Evolutionary conservation across 139 green algal genomes (phyloP).

Genomic region (Chlamydomonas schloesseri): DNA sequence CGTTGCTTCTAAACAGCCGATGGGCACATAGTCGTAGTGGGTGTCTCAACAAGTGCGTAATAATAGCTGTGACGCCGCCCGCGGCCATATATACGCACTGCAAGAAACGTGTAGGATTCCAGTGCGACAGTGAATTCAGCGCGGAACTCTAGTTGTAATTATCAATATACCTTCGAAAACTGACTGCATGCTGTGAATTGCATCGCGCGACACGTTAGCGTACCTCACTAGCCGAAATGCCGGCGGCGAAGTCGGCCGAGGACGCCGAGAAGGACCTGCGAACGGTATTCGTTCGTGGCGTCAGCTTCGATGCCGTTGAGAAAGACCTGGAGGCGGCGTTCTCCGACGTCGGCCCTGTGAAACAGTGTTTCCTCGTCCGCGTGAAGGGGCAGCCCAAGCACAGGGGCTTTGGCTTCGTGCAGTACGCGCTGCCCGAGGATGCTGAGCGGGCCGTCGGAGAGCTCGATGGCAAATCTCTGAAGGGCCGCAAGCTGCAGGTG

Average conservation of each 20-base stretch:
- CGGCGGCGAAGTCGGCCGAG: background rate
- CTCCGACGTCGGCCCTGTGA: slow-evolving; percentile 83
- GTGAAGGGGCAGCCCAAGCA: slow-evolving; percentile 67
- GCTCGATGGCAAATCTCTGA: slow-evolving; percentile 72
- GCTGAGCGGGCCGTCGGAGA: slow-evolving; percentile 79
- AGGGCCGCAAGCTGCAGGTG: slow-evolving; percentile 83
- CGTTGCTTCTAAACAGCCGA: no score
- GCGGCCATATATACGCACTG: no score
- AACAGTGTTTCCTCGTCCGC: slow-evolving; percentile 85
- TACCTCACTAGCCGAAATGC: no score
- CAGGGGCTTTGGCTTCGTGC: slow-evolving; percentile 89
- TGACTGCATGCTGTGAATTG: no score
- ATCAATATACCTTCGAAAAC: no score
- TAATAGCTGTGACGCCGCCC: no score
- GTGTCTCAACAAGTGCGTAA: no score
- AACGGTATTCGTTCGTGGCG: slow-evolving; percentile 86
- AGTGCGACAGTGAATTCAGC: no score
- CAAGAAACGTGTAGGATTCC: no score
- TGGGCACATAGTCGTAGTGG: no score
- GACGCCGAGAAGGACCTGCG: slow-evolving; percentile 56
- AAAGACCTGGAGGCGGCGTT: slow-evolving; percentile 80
- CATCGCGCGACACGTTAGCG: no score
- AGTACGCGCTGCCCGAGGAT: slow-evolving; percentile 89
- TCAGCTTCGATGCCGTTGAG: slow-evolving; percentile 75
- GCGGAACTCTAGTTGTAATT: no score